phyloP scores from a whole-genome alignment of 257 asterid species.

The Rauvolfia tetraphylla region DNA sequence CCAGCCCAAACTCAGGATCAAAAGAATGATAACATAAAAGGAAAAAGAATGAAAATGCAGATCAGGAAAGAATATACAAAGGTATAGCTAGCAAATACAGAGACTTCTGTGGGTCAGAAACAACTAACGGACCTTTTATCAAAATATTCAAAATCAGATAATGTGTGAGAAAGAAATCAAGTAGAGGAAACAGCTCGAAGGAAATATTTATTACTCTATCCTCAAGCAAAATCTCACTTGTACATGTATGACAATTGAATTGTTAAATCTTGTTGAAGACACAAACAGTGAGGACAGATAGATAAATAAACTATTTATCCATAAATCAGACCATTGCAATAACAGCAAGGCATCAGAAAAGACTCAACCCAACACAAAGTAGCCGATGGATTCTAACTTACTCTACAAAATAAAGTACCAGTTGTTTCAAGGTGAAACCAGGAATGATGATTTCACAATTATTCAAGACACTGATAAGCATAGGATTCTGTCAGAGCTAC shows the following conservation, averaged over 20 bases:
- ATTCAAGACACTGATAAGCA: not conserved
- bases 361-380: too few relatives aligned
- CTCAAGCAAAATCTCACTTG: not conserved
- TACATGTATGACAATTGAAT: not conserved
- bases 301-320: not conserved
- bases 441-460: not conserved
- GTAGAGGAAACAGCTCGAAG: not conserved
- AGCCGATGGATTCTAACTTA: too few relatives aligned
- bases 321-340: not conserved
- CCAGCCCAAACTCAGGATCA: not conserved
- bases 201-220: not conserved
- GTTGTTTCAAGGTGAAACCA: not conserved
- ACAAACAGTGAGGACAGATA: not conserved
- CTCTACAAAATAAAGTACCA: not conserved
- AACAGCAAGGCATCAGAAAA: too few relatives aligned
- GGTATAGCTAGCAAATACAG: not conserved
- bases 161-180: not conserved
- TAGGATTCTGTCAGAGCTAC: too few relatives aligned
- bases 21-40: not conserved
- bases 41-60: not conserved
- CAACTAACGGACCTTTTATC: not conserved
- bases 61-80: not conserved
- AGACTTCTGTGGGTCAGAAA: not conserved
- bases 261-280: not conserved
- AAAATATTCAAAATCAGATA: not conserved